Base-by-base conservation (phyloP, 768 basidiomycete genomes). In the Pleurotus djamor region DNA sequence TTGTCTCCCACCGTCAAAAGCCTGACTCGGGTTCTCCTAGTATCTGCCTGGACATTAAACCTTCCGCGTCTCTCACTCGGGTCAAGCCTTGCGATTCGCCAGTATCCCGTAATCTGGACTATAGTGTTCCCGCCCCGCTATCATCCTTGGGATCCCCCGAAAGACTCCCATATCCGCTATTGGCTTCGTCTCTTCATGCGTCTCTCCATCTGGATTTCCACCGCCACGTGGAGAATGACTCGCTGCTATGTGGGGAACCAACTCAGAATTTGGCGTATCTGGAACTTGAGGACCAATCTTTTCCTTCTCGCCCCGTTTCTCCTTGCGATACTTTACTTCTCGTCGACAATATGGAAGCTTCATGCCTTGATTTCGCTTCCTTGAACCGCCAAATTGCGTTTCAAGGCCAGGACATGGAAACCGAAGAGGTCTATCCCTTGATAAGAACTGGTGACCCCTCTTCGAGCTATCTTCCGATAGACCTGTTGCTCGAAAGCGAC, bases 141-240 rank as follows among this genome's bases (percentile, higher is more conserved):
- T 50, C 17, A 2, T 28, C 21, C 21, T 28, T 28, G 21, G 21
- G 21, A 28, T 28, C 21, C 21, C 21, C 21, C 21, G 21, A 28
- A 28, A 28, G 21, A 28, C 21, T 28, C 21, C 21, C 21, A 14
- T 4, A 43, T 37, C 16, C 21, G 8, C 21, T 54, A 32, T 17
- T 17, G 13, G 51, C 16, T 49, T 52, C 38, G 38, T 10, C 38
- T 9, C 38, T 32, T 58, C 48, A 55, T 55, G 34, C 41, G 38
- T 60, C 36, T 12, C 28, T 62, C 61, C 43, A 59, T 33, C 57
- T 41, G 32, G 57, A 48, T 17, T 45, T 59, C 17, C 59, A 63
- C 28, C 59, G 60, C 8, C 54, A 56, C 13, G 13, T 56, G 13
- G 54, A 38, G 7, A 34, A 32, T 41, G 41, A 43, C 21, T 56